phyloP scores from a whole-genome alignment of 176 grass and related monocot species.

The Guadua angustifolia region DNA sequence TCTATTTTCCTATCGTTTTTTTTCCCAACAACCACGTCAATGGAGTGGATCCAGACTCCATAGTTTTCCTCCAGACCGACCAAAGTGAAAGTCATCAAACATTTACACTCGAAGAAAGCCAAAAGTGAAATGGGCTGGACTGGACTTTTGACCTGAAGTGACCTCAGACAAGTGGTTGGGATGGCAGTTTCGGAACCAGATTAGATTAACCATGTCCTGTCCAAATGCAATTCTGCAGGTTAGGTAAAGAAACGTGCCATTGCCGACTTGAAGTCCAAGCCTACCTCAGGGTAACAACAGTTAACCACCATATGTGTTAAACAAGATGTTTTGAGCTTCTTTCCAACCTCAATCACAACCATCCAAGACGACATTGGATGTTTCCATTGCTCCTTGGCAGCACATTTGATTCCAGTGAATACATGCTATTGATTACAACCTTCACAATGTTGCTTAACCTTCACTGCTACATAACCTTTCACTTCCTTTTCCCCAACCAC shows the following conservation, averaged over 20 bases:
- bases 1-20: neutral
- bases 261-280: neutral
- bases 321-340: neutral
- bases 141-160: neutral
- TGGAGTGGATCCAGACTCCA: neutral
- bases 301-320: neutral
- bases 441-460: neutral
- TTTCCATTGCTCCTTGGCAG: neutral
- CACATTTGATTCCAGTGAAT: neutral
- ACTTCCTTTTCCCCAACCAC: neutral
- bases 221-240: neutral
- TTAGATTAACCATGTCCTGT: neutral
- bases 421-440: neutral
- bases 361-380: neutral
- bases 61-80: neutral
- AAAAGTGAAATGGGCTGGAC: neutral
- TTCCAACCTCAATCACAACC: neutral
- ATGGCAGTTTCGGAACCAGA: constrained; percentile 19
- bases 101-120: neutral
- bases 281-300: neutral
- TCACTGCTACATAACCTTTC: neutral
- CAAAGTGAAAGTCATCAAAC: neutral
- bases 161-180: constrained; percentile 6
- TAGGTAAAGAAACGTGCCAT: neutral
- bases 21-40: neutral